Percentiles rank a stretch among this genome's conserved stretches.
Evolutionary conservation across 2,329 filamentous ascomycete genomes (phyloP).

Genomic region (Fusarium sp.): DNA sequence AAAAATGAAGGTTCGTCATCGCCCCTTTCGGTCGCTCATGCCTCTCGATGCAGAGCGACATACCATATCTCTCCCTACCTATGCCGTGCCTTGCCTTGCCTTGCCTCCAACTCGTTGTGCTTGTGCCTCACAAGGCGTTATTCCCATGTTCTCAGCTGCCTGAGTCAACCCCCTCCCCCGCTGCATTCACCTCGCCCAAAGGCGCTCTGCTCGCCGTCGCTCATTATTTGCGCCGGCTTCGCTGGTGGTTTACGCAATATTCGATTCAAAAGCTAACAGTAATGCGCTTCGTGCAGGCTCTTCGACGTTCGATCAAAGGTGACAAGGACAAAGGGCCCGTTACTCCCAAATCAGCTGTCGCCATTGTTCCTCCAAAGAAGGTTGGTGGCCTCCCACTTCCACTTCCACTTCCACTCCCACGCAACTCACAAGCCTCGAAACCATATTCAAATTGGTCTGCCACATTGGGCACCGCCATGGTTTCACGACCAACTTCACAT

Average conservation of each 20-base stretch:
- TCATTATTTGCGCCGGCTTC: slow-evolving; percentile 24
- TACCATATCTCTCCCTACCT: neutral
- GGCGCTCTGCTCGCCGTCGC: slow-evolving; percentile 3
- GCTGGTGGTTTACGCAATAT: slow-evolving; percentile 26
- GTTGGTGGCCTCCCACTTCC: slow-evolving; percentile 60
- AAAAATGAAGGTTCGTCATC: slow-evolving; percentile 52
- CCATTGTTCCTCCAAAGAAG: slow-evolving; percentile 94
- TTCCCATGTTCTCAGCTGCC: slow-evolving; percentile 10
- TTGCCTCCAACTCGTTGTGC: slow-evolving; percentile 10
- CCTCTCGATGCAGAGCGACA: slow-evolving; percentile 9
- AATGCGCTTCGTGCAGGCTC: slow-evolving; percentile 68
- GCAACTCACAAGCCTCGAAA: slow-evolving; percentile 22
- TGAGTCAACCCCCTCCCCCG: slow-evolving; percentile 29
- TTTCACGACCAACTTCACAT: slow-evolving; percentile 21
- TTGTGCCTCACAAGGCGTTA: slow-evolving; percentile 14
- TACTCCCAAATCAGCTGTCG: slow-evolving; percentile 84
- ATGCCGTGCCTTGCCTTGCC: slow-evolving; percentile 10
- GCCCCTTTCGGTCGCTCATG: slow-evolving; percentile 31
- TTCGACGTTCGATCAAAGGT: slow-evolving; percentile 90
- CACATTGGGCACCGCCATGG: slow-evolving; percentile 25
- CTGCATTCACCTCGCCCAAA: slow-evolving; percentile 9
- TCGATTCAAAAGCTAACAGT: slow-evolving; percentile 52
- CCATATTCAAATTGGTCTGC: slow-evolving; percentile 20
- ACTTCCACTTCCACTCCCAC: slow-evolving; percentile 23
- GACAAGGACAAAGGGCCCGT: slow-evolving; percentile 85